These are phyloP conservation scores for Cryptosporidium muris DNA, from an alignment of 169 alveolate genomes.

Conservation along the genomic window DNA sequence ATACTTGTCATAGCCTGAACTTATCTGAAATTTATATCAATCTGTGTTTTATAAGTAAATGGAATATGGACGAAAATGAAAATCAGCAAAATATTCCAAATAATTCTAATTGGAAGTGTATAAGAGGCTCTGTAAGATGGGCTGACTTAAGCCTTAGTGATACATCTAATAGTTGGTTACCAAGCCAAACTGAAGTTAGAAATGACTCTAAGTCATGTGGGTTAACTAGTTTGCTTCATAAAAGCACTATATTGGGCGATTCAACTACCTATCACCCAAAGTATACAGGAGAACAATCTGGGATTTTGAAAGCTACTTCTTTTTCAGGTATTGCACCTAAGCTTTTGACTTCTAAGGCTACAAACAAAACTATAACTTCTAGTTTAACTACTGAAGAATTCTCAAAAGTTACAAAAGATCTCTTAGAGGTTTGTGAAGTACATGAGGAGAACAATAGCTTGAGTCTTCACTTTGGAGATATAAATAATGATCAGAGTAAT, in stretches of 20 bases:
- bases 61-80: too few species aligned
- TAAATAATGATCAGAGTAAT: not conserved
- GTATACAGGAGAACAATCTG: not conserved
- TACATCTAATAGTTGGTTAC: constrained; percentile 64
- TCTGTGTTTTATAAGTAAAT: too few species aligned
- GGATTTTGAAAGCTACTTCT: not conserved
- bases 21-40: not conserved
- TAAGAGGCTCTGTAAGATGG: constrained; percentile 70
- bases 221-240: constrained; percentile 42
- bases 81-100: too few species aligned
- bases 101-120: not conserved
- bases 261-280: not conserved
- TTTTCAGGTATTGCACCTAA: too few species aligned
- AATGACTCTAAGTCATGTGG: constrained; percentile 68
- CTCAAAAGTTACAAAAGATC: not conserved
- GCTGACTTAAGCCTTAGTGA: constrained; percentile 65
- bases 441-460: constrained; percentile 1
- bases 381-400: too few species aligned
- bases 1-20: constrained; percentile 36
- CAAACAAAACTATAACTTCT: too few species aligned
- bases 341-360: too few species aligned
- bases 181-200: constrained; percentile 43
- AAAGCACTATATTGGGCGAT: constrained; percentile 25
- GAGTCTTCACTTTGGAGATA: not conserved
- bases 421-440: constrained; percentile 7